Base-by-base conservation (phyloP, 768 basidiomycete genomes). In the Trametes sanguinea region DNA sequence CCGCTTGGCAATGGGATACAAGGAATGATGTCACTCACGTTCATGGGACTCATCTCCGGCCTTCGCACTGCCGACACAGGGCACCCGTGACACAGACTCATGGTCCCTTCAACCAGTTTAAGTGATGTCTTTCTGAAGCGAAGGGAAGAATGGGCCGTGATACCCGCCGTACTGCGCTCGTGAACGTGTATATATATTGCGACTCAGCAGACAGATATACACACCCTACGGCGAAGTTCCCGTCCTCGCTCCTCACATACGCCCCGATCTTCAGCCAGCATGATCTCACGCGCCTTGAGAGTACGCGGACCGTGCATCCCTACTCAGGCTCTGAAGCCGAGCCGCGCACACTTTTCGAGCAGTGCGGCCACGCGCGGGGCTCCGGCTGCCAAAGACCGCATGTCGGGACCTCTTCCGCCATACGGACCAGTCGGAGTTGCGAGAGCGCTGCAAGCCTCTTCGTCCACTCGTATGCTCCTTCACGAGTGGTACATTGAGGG, bases 381-480 rank as follows among this genome's bases (percentile, higher is more conserved):
- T 4, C 16, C 32, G 4, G 43, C 42, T 11, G 30, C 42, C 0
- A 51, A 51, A 13, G 48, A 30, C n/a, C 52, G 52, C 43, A 65
- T 63, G 61, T 63, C 64, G 4, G 68, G 68, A 51, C 42, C 81
- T 14, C 69, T 75, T n/a, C 86, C 86, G 6, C 80, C 83, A 32
- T 77, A 85, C 30, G 85, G 82, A 0, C 86, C 83, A n/a, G 74
- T 89, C 52, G 88, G 88, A 1, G 85, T 89, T 47, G 76, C 76
- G 17, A 87, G 85, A 13, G 87, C 87, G 3, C 69, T 83, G 51
- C 68, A 67, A 3, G 68, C 69, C 9, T 73, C 83, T 47, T 66
- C 81, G 81, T 50, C 85, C 86, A 64, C 88, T 85, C 51, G 65
- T 66, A 60, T 30, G 65, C 55, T 53, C 27, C 48, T 35, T 1